Base-by-base conservation (phyloP, 257 asterid species). In the Solanum corneliomulleri region DNA sequence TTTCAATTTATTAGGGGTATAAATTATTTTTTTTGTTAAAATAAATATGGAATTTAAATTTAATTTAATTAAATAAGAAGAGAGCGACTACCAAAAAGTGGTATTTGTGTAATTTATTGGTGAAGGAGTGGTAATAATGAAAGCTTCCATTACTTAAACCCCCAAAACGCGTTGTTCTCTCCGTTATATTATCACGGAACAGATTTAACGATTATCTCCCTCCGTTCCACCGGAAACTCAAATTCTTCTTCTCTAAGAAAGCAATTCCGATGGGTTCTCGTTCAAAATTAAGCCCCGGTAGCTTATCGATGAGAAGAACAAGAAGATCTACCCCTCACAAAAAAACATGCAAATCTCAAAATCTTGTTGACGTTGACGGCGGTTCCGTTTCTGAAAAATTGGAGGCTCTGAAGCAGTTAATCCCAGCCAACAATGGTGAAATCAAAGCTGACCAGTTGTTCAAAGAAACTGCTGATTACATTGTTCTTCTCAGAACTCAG, bases 391-490 rank as follows among this genome's bases (percentile, higher is more conserved):
- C 98, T 64, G 94, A 92, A 86, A 96, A 96, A 91, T 86, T 96
- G 89, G 95, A 92, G 89, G 96, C 97, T 27, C 94, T 96, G 18
- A 94, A 92, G 71, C 92, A 86, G 85, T 97, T 95, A 56, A 88
- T 95, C 41, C 97, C 98, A 0, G 89, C 91, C 11, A 89, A 91
- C 49, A 85, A 84, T 10, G 87, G 84, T 0, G 93, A 88, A 11
- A 85, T 87, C 47, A 94, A 93, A 77, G 81, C 93, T 6, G 99
- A 93, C 31, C 92, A 93, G 86, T 88, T 96, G 72, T 96, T 94
- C 29, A 91, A 91, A 82, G 97, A 96, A 87, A 94, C 99, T 7
- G 95, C 98, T 41, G 91, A 93, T 85, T 94, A 95, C 95, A 96
- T 96, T 90, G 93, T 92, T 16, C 95, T 90, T 44, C 91, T 94